Evolutionary conservation across 148 eudicot genomes (phyloP), one percentile per base, ranked within the genome.

Genomic region (Diospyros lotus): DNA sequence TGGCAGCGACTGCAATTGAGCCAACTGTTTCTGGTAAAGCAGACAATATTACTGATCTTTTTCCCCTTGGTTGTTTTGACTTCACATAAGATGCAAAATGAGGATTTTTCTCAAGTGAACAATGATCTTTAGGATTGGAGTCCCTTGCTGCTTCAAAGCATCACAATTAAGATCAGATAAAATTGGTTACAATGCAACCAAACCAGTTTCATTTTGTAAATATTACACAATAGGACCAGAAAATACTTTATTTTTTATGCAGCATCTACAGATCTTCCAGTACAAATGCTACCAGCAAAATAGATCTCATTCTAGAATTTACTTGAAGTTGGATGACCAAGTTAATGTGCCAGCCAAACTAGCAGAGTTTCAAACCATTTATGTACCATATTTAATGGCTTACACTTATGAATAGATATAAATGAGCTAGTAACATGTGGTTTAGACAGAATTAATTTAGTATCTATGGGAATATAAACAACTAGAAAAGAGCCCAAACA

Each of bases 1-100:
- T 82, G 46, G 94, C 89, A 45, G 96, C 96, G 75, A 95, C 87
- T 74, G 91, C 96, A 69, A 95, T 78, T 46, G 98, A 90, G 14
- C 87, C 86, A 55, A 83, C 86, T 61, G 97, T 92, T 83, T 95
- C 98, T 38, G 88, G 85, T 66, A 89, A 69, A 42, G 89, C 84
- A n/a, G 87, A 83, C 42, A 85, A 72, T 79, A 87, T 78, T 51
- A 72, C 53, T 2, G 50, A 58, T 79, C 62, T 67, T 52, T 68
- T 82, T 55, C 69, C 75, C 73, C 81, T 77, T 76, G 43, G 52
- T 73, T 66, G 74, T 78, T 76, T 84, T 53, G 78, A 51, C 67
- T 75, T 86, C 62, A 69, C 48, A 11, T 73, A 46, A 63, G 13
- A 59, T 17, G 68, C 13, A 68, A 58, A 71, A 39, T 41, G 59